These are phyloP conservation scores for Magnaporthales sp. DNA, from an alignment of 2,329 filamentous ascomycete genomes.

Conservation along the genomic window DNA sequence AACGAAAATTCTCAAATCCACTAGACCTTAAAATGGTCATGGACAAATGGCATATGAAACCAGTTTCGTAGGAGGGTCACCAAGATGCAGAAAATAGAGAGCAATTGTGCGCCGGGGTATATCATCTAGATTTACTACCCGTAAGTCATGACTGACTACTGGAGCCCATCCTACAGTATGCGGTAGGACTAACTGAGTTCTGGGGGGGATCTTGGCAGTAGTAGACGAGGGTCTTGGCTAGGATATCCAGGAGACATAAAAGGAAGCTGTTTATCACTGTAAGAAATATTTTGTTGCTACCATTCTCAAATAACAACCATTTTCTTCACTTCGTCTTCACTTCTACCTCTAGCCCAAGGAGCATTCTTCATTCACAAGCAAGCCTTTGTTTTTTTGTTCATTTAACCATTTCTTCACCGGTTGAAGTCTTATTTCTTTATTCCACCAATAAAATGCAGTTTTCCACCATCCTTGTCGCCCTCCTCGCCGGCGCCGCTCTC, in stretches of 20 bases:
- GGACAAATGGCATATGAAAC: no score
- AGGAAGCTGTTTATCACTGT: not conserved
- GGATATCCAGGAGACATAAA: not conserved
- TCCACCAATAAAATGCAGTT: not conserved
- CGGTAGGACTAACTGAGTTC: not conserved
- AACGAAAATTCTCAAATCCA: not conserved
- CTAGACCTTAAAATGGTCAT: not conserved
- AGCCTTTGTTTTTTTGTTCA: not conserved
- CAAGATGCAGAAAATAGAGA: no score
- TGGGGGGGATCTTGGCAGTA: not conserved
- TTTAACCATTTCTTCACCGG: not conserved
- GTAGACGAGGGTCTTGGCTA: not conserved
- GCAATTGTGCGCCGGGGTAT: no score
- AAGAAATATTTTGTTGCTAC: not conserved
- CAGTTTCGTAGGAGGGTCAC: not conserved
- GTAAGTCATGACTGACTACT: not conserved
- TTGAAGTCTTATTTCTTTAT: not conserved
- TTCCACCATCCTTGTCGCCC: not conserved
- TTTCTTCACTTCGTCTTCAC: not conserved
- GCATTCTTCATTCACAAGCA: not conserved
- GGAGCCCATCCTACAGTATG: not conserved
- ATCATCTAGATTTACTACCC: not conserved
- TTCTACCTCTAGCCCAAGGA: not conserved
- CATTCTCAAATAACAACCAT: no score
- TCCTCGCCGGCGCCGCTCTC: not conserved